These are phyloP conservation scores for Rhodotorula sp. DNA, from an alignment of 1,284 basidiomycete genomes.

Conservation along the genomic window DNA sequence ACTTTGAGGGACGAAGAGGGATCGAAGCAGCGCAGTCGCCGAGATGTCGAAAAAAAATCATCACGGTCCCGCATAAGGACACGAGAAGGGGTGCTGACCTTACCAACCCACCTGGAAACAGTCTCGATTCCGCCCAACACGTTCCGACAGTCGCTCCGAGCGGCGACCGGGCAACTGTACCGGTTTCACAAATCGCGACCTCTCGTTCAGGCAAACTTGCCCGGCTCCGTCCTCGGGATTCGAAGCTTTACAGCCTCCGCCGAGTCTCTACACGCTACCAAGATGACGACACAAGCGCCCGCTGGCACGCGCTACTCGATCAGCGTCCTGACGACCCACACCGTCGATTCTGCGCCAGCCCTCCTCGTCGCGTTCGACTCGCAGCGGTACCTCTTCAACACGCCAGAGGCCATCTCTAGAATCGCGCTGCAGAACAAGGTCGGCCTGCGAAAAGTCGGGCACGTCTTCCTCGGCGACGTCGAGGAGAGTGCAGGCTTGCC, in stretches of 20 bases:
- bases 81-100: not conserved
- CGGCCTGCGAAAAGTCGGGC: constrained; percentile 35
- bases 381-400: constrained; percentile 42
- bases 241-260: not conserved
- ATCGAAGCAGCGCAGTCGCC: too few relatives aligned
- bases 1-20: too few relatives aligned
- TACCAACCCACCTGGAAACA: too few relatives aligned
- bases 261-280: not conserved
- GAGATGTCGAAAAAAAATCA: not conserved
- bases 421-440: constrained; percentile 38
- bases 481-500: constrained; percentile 35
- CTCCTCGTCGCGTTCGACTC: constrained; percentile 39
- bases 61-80: not conserved
- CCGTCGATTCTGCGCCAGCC: constrained; percentile 36
- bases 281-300: constrained; percentile 9
- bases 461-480: constrained; percentile 37
- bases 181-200: not conserved
- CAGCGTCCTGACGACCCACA: constrained; percentile 31
- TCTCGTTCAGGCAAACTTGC: too few relatives aligned
- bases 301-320: constrained; percentile 29
- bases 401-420: constrained; percentile 38
- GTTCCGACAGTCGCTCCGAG: constrained; percentile 1
- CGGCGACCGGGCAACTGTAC: constrained; percentile 10
- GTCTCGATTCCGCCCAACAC: not conserved
- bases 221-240: not conserved